Base-by-base conservation (phyloP, 1,284 basidiomycete genomes). In the Thelephora terrestris region DNA sequence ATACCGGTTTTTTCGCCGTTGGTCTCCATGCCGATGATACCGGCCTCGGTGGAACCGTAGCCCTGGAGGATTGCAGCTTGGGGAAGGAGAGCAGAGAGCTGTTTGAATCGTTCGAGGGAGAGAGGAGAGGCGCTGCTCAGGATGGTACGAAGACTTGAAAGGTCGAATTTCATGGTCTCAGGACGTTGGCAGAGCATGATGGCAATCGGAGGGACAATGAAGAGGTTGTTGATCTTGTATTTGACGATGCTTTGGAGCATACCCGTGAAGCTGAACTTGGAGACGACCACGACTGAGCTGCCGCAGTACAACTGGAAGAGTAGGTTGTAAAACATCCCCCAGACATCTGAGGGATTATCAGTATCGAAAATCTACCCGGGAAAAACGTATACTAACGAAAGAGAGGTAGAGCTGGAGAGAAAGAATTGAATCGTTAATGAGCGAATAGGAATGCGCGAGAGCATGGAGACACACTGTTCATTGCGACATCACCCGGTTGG, bases 51-150 rank as follows among this genome's bases (percentile, higher is more conserved):
- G n/a, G n/a, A n/a, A 73, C 82, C 83, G 58, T 82, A 86, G 4
- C 74, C 79, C 62, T 86, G 83, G 10, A 79, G 81, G 46, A 86
- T 74, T 40, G 71, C 66, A 1, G 75, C 74, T 20, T 75, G 61
- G 0, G 83, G 83, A 14, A 88, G 63, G 36, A 81, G 58, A 29
- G 70, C 64, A 38, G 73, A 63, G 32, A 86, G 62, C 54, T 78
- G 71, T 34, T 68, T 53, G 47, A 73, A 79, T 25, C 86, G 69
- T 57, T 85, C 85, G 16, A 72, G 65, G 3, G 83, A 79, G 4
- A 91, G 66, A 3, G 87, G 87, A 0, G 87, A 87, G 0, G 85
- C 88, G 20, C 86, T 83, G 43, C 71, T 70, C 67, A 87, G 74
- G 52, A 79, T 70, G 57, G 38, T 20, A 16, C 17, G 18, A 20